Percentiles rank a stretch among this genome's conserved stretches.
These are phyloP conservation scores for Russula vinacea DNA, from an alignment of 768 basidiomycete species.

Conservation along the genomic window DNA sequence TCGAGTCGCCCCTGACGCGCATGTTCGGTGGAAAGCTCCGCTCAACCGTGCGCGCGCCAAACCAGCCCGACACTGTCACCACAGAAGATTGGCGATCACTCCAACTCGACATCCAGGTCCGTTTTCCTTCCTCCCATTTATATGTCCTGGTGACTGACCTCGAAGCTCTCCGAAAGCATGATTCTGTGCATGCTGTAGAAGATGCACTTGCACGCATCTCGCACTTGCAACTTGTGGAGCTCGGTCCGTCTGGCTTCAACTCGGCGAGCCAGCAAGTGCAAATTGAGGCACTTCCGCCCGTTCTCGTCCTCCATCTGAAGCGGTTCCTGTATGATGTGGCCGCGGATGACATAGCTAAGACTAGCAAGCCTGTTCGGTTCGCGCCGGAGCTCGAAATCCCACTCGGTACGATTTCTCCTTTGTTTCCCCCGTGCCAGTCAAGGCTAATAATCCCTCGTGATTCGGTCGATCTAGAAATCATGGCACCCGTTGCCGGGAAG, in stretches of 20 bases:
- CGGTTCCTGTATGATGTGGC: slow-evolving; percentile 82
- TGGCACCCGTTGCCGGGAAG: neutral
- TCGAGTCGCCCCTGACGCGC: slow-evolving; percentile 82
- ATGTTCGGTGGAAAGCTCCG: slow-evolving; percentile 94
- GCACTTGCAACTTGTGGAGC: too few relatives aligned
- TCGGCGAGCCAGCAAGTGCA: slow-evolving; percentile 72
- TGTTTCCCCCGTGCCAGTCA: too few relatives aligned
- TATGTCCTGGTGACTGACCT: too few relatives aligned
- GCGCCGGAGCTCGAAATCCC: slow-evolving; percentile 74
- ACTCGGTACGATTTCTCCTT: slow-evolving; percentile 45
- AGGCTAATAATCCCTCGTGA: neutral
- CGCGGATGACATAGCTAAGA: slow-evolving; percentile 77
- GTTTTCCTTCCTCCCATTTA: too few relatives aligned
- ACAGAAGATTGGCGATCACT: too few relatives aligned
- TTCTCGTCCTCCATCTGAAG: slow-evolving; percentile 87
- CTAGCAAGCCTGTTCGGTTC: slow-evolving; percentile 74
- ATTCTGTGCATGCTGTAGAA: too few relatives aligned
- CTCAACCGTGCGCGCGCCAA: slow-evolving; percentile 44
- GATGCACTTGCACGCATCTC: too few relatives aligned
- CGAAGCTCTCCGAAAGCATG: too few relatives aligned
- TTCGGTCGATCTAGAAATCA: slow-evolving; percentile 4
- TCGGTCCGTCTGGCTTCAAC: slow-evolving; percentile 43
- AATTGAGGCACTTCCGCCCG: slow-evolving; percentile 77
- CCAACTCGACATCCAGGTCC: too few relatives aligned
- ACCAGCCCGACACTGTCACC: too few relatives aligned